Evolutionary conservation across 2,329 filamentous ascomycete species (phyloP).

Genomic region (Elsinoe necatrix): DNA sequence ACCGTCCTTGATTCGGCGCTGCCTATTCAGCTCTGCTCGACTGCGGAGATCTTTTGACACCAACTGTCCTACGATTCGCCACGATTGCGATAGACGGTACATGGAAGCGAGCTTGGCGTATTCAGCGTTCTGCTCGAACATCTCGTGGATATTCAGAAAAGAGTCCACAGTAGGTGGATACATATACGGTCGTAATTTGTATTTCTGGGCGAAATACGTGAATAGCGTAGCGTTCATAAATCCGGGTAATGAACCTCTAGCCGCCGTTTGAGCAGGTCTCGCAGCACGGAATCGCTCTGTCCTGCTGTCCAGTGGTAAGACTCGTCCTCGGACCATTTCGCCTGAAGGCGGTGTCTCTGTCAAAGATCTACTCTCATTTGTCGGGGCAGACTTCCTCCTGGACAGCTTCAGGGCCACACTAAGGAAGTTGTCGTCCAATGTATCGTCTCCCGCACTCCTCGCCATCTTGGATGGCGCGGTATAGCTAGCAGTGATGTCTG

Average conservation of each 20-base stretch:
- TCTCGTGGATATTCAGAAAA: slow-evolving; percentile 30
- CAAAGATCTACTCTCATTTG: slow-evolving; percentile 43
- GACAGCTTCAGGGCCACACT: slow-evolving; percentile 38
- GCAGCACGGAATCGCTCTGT: slow-evolving; percentile 19
- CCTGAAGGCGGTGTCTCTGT: slow-evolving; percentile 46
- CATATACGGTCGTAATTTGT: slow-evolving; percentile 33
- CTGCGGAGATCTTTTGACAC: slow-evolving; percentile 42
- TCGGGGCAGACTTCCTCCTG: slow-evolving; percentile 2
- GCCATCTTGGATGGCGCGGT: slow-evolving; percentile 38
- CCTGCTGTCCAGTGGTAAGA: slow-evolving; percentile 40
- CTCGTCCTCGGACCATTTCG: slow-evolving; percentile 36
- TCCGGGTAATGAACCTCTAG: slow-evolving; percentile 43
- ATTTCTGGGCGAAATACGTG: slow-evolving; percentile 38
- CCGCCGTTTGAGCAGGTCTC: slow-evolving; percentile 39
- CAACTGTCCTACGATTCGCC: slow-evolving; percentile 47
- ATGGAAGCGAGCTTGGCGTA: slow-evolving; percentile 44
- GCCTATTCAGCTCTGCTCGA: slow-evolving; percentile 19
- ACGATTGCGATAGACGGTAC: slow-evolving; percentile 49
- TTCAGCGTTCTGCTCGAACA: slow-evolving; percentile 47
- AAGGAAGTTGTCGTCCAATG: slow-evolving; percentile 48
- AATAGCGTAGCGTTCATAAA: slow-evolving; percentile 31
- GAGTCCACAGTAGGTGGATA: slow-evolving; percentile 33
- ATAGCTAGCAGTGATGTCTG: slow-evolving; percentile 31
- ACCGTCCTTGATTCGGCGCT: not conserved
- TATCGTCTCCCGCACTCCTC: slow-evolving; percentile 47